Percentiles rank a stretch among this genome's conserved stretches.
Evolutionary conservation across 331 rosid species (phyloP).

Genomic region (Acacia pycnantha): DNA sequence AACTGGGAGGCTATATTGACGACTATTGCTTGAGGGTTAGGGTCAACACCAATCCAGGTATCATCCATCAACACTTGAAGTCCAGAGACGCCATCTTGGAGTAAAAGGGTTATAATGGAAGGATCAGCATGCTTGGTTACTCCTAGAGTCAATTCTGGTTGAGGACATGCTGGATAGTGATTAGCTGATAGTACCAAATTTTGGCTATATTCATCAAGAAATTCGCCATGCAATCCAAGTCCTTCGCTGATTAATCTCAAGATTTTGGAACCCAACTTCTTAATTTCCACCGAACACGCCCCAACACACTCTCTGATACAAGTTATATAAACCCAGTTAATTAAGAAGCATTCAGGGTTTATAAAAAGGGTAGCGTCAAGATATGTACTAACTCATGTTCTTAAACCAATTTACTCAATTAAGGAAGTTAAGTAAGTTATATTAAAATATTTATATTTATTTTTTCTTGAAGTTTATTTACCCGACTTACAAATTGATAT

Average conservation of each 20-base stretch:
- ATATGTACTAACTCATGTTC: neutral
- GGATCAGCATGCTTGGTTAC: constrained; percentile 51
- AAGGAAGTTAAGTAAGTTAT: too few relatives aligned
- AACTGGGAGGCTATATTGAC: constrained; percentile 55
- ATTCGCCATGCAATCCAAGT: constrained; percentile 37
- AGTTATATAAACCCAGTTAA: neutral
- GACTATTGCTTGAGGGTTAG: constrained; percentile 55
- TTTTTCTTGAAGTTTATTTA: too few relatives aligned
- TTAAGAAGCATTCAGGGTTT: neutral
- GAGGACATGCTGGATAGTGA: constrained; percentile 64
- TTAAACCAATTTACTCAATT: too few relatives aligned
- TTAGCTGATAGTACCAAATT: constrained; percentile 31
- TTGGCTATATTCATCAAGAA: constrained; percentile 43
- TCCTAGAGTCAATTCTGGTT: constrained; percentile 64
- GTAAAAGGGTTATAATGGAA: constrained; percentile 41
- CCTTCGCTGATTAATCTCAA: constrained; percentile 52
- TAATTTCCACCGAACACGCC: constrained; percentile 38
- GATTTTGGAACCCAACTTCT: constrained; percentile 36
- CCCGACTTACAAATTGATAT: too few relatives aligned
- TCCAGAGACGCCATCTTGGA: constrained; percentile 47
- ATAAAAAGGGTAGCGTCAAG: neutral
- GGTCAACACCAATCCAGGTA: constrained; percentile 58
- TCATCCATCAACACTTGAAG: constrained; percentile 67
- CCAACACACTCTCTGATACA: constrained; percentile 45
- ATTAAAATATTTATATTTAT: too few relatives aligned